These are phyloP conservation scores for Blastosporella zonata DNA, from an alignment of 1,284 basidiomycete species.

Conservation along the genomic window DNA sequence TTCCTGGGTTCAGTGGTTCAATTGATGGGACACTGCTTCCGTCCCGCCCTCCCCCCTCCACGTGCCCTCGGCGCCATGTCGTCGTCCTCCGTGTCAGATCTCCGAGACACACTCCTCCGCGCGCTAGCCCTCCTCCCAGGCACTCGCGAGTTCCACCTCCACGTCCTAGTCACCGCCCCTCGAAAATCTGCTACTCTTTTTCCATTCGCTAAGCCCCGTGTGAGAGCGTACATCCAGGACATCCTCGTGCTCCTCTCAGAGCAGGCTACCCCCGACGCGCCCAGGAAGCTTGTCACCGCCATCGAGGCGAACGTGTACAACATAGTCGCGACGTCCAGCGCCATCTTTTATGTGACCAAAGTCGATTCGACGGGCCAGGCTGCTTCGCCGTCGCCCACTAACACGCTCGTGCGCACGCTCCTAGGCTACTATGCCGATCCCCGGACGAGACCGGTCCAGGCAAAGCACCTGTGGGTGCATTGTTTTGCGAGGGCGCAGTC, in stretches of 20 bases:
- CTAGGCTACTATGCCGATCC: conserved; percentile 69
- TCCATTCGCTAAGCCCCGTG: conserved; percentile 67
- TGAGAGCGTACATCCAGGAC: conserved; percentile 67
- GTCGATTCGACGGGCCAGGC: conserved; percentile 90
- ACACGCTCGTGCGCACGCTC: conserved; percentile 66
- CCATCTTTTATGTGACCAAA: conserved; percentile 90
- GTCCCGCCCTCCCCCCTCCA: neutral
- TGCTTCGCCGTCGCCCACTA: conserved; percentile 57
- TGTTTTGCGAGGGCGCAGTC: conserved; percentile 89
- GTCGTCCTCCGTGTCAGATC: conserved; percentile 22
- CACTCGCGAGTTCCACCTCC: conserved; percentile 67
- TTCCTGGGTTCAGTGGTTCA: too few relatives aligned
- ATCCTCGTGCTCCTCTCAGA: conserved; percentile 75
- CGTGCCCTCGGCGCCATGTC: conserved; percentile 13
- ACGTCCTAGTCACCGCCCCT: conserved; percentile 72
- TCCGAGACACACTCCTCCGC: conserved; percentile 65
- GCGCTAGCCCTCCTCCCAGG: conserved; percentile 60
- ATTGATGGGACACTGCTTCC: too few relatives aligned
- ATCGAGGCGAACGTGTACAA: conserved; percentile 84
- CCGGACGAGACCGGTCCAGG: conserved; percentile 56
- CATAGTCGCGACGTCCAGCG: conserved; percentile 62
- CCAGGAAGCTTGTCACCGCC: conserved; percentile 69
- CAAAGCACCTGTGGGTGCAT: conserved; percentile 71
- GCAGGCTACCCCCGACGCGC: conserved; percentile 41
- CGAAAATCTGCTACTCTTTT: conserved; percentile 70